Evolutionary conservation across 1,284 basidiomycete genomes (phyloP).

Genomic region (Ceratobasidium theobromae): DNA sequence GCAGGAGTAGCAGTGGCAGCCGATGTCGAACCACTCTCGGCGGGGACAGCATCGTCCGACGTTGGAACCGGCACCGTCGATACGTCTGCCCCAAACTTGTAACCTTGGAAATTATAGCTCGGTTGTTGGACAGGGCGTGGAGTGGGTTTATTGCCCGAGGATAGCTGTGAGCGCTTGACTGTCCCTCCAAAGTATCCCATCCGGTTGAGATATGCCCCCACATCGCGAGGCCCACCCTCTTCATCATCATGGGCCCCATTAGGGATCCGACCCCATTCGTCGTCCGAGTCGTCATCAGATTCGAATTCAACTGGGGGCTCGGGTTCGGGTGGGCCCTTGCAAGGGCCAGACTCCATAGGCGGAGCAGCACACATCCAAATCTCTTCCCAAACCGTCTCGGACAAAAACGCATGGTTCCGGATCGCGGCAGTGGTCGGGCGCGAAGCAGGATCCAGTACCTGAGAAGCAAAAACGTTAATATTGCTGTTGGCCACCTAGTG

Average conservation of each 20-base stretch:
- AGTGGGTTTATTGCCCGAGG: background rate
- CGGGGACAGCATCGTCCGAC: background rate
- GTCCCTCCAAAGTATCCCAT: background rate
- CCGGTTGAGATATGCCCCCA: background rate
- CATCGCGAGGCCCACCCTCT: background rate
- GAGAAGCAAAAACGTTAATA: constrained; percentile 24
- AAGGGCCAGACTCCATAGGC: constrained; percentile 43
- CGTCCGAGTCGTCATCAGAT: constrained; percentile 30
- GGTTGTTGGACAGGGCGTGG: background rate
- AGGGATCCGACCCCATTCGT: constrained; percentile 32
- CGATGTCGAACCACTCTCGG: background rate
- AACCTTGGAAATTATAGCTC: constrained; percentile 1
- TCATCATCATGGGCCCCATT: constrained; percentile 31
- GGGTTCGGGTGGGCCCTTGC: constrained; percentile 13
- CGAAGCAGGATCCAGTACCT: constrained; percentile 69
- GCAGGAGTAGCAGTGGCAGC: background rate
- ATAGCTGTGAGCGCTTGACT: background rate
- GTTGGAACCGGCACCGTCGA: constrained; percentile 20
- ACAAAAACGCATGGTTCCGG: constrained; percentile 76
- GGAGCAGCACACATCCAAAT: constrained; percentile 74
- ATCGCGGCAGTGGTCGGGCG: constrained; percentile 63
- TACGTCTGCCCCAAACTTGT: constrained; percentile 17
- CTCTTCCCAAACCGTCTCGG: constrained; percentile 63
- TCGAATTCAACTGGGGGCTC: constrained; percentile 7
- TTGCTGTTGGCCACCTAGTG: no score